Base-by-base conservation (phyloP, 140 eudicot species). In the Flaveria floridana region DNA sequence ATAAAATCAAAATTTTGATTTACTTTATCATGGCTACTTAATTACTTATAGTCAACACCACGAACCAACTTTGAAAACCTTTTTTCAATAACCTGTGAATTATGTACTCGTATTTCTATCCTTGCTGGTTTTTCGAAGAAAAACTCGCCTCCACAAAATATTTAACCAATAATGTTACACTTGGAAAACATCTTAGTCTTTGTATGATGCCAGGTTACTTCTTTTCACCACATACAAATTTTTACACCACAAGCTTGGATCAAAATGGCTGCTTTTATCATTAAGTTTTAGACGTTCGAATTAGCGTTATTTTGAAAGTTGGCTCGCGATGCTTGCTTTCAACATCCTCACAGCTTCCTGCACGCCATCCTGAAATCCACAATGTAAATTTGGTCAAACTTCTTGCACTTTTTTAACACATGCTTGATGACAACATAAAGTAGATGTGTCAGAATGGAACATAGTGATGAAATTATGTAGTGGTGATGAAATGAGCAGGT, bases 351-450 rank as follows among this genome's bases (percentile, higher is more conserved):
- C 84, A 13, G 97, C 97, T 88, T 83, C 87, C 14, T 65, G 55
- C 46, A 91, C 85, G 11, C 97, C 96, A 82, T 88, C 93, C 96
- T 89, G 84, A 59, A 72, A 76, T 42, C 41, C 18, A 75, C 30
- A 67, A 59, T 47, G 25, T 26, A 19, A 19, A 46, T 9, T 14
- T 47, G 14, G 57, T 71, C 69, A 75, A 34, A 65, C 57, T 73
- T 73, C 62, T 52, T 6, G 44, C 41, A 34, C 30, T 65, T 74
- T 65, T 74, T 30, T 65, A 28, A 65, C 77, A 52, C 63, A 57
- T 72, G 59, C 48, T 20, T 26, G 47, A 11, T 11, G 16, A 51
- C 42, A 37, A 42, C 46, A 12, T 20, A n/a, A 50, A 48, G 41
- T 18, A 16, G 51, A 74, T 74, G 39, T 26, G 51, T n/a, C 26